phyloP scores from a whole-genome alignment of 768 basidiomycete genomes.

The Phlegmacium glaucopus region DNA sequence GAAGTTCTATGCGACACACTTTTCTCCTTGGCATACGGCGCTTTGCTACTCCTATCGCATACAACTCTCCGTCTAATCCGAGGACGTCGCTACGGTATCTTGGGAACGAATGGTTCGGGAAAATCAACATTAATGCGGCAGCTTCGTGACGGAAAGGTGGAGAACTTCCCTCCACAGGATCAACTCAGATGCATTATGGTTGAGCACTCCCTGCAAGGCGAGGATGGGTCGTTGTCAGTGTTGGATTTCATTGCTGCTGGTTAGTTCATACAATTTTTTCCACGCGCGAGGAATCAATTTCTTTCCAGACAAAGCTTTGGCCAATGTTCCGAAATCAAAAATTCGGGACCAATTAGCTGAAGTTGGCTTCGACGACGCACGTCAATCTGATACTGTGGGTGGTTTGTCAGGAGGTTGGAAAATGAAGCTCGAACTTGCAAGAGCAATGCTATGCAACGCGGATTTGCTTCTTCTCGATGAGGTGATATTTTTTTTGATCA shows the following conservation, averaged over 20 bases:
- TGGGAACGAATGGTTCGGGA: slow-evolving; percentile 94
- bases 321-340: slow-evolving; percentile 57
- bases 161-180: slow-evolving; percentile 91
- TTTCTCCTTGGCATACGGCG: slow-evolving; percentile 95
- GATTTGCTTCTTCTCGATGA: slow-evolving; percentile 85
- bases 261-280: slow-evolving; percentile 25
- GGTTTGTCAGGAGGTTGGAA: slow-evolving; percentile 98
- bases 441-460: slow-evolving; percentile 96
- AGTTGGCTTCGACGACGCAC: slow-evolving; percentile 87
- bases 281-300: neutral
- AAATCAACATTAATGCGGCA: slow-evolving; percentile 97
- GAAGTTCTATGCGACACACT: slow-evolving; percentile 89
- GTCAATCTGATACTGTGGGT: slow-evolving; percentile 83
- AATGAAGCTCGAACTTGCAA: slow-evolving; percentile 95
- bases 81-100: slow-evolving; percentile 91
- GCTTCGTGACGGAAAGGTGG: slow-evolving; percentile 90
- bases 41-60: slow-evolving; percentile 90
- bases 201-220: slow-evolving; percentile 93
- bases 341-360: slow-evolving; percentile 78
- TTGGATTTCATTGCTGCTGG: slow-evolving; percentile 89
- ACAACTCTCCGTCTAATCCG: slow-evolving; percentile 86
- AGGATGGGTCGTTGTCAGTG: slow-evolving; percentile 79
- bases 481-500: slow-evolving; percentile 36
- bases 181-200: slow-evolving; percentile 93
- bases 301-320: slow-evolving; percentile 63